These are phyloP conservation scores for Trichosanthes cucumerina DNA, from an alignment of 306 rosid genomes.

Conservation along the genomic window DNA sequence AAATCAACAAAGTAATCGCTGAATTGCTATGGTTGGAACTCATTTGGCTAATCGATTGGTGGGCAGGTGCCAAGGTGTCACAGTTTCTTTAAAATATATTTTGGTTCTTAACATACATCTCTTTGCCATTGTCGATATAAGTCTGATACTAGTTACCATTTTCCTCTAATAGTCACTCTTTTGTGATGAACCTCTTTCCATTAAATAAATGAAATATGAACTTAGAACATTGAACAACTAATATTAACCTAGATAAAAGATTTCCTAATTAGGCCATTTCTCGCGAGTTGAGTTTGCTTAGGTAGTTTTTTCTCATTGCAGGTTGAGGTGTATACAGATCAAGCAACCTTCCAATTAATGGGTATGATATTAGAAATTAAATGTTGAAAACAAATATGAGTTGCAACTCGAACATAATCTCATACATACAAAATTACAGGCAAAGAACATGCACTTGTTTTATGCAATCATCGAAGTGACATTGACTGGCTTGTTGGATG, in stretches of 20 bases:
- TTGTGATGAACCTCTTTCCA: background rate
- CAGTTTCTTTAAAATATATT: constrained; percentile 2
- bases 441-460: constrained; percentile 67
- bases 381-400: background rate
- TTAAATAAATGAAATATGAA: background rate
- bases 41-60: constrained; percentile 86
- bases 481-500: constrained; percentile 97
- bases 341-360: constrained; percentile 45
- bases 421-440: constrained; percentile 33
- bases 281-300: background rate
- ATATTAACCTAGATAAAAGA: background rate
- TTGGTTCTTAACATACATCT: constrained; percentile 2
- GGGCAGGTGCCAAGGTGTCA: constrained; percentile 71
- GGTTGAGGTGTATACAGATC: constrained; percentile 64
- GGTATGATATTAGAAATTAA: constrained; percentile 34
- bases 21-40: constrained; percentile 79
- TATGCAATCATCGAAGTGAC: constrained; percentile 87
- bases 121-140: background rate
- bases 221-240: background rate
- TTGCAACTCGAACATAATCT: background rate
- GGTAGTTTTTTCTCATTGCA: constrained; percentile 21
- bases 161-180: background rate
- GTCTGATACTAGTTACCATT: background rate
- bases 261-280: background rate
- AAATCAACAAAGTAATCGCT: constrained; percentile 53